A percentile compares a stretch with the other conserved stretches of the same genome.
Evolutionary conservation across 1,284 basidiomycete genomes (phyloP).

Genomic region (Cutaneotrichosporon daszewskae): DNA sequence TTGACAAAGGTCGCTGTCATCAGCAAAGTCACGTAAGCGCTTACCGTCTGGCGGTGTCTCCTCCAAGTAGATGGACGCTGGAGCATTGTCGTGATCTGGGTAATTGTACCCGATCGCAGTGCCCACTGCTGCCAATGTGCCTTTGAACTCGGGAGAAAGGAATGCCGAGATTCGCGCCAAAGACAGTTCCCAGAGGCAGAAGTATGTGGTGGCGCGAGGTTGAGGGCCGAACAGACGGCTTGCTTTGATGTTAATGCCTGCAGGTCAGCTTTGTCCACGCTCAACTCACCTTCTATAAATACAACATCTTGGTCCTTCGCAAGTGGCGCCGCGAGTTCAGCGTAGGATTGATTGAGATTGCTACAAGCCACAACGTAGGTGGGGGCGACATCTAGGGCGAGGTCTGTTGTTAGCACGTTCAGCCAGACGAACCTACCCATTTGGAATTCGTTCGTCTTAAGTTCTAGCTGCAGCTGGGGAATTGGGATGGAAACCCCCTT

Average conservation of each 20-base stretch:
- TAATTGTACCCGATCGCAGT: slow-evolving; percentile 65
- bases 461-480: slow-evolving; percentile 65
- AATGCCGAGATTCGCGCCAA: slow-evolving; percentile 60
- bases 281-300: slow-evolving; percentile 59
- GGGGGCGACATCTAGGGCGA: slow-evolving; percentile 66
- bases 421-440: slow-evolving; percentile 60
- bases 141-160: slow-evolving; percentile 57
- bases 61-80: slow-evolving; percentile 62
- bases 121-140: slow-evolving; percentile 54
- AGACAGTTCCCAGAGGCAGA: slow-evolving; percentile 81
- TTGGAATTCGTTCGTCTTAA: slow-evolving; percentile 73
- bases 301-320: slow-evolving; percentile 41
- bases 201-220: slow-evolving; percentile 74
- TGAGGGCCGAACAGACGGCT: slow-evolving; percentile 81
- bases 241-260: slow-evolving; percentile 71
- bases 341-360: slow-evolving; percentile 51
- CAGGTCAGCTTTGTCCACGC: background rate
- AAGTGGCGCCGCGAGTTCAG: slow-evolving; percentile 17
- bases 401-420: slow-evolving; percentile 52
- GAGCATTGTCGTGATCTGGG: slow-evolving; percentile 69
- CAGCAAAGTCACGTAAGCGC: slow-evolving; percentile 21
- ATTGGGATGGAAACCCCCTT: slow-evolving; percentile 54
- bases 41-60: slow-evolving; percentile 68
- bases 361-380: slow-evolving; percentile 55
- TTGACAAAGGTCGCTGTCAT: slow-evolving; percentile 65